Conservation (phyloP, 1,139 yeast genomes). For the Blastobotrys apis region DNA sequence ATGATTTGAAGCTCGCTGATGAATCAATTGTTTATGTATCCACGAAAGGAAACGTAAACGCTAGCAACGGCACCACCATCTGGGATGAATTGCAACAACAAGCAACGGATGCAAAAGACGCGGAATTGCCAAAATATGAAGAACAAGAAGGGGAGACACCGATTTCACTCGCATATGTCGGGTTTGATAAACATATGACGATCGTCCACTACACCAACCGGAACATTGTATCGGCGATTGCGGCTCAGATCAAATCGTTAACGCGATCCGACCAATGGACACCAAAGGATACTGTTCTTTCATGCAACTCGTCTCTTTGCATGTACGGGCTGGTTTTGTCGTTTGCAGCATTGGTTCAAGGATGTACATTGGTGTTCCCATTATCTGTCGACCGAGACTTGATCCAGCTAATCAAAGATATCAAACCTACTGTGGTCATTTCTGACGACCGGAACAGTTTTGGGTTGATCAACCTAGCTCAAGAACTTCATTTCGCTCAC, state of each 20-base stretch:
- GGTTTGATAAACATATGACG: constrained; percentile 6
- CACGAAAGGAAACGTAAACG: neutral
- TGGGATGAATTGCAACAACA: constrained; percentile 18
- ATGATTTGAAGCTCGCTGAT: constrained; percentile 9
- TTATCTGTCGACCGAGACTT: constrained; percentile 14
- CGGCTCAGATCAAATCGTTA: constrained; percentile 35
- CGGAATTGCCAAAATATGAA: constrained; percentile 5
- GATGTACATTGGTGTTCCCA: constrained; percentile 29
- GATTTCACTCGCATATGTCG: constrained; percentile 2
- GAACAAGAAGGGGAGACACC: constrained; percentile 13
- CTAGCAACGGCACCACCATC: neutral
- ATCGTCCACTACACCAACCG: constrained; percentile 19
- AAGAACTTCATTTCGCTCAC: neutral
- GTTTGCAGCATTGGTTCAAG: constrained; percentile 33
- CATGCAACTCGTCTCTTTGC: constrained; percentile 30
- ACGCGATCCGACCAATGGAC: constrained; percentile 33
- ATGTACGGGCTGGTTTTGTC: constrained; percentile 30
- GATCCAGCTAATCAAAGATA: constrained; percentile 20
- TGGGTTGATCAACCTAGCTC: constrained; percentile 1
- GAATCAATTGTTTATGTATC: neutral
- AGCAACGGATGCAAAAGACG: constrained; percentile 1
- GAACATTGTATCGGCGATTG: constrained; percentile 34
- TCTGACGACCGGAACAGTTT: constrained; percentile 31
- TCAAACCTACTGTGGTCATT: constrained; percentile 24
- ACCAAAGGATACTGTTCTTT: constrained; percentile 29